A percentile compares a stretch with the other conserved stretches of the same genome.
These are phyloP conservation scores for Solanum verrucosum DNA, from an alignment of 257 asterid species.

Conservation along the genomic window DNA sequence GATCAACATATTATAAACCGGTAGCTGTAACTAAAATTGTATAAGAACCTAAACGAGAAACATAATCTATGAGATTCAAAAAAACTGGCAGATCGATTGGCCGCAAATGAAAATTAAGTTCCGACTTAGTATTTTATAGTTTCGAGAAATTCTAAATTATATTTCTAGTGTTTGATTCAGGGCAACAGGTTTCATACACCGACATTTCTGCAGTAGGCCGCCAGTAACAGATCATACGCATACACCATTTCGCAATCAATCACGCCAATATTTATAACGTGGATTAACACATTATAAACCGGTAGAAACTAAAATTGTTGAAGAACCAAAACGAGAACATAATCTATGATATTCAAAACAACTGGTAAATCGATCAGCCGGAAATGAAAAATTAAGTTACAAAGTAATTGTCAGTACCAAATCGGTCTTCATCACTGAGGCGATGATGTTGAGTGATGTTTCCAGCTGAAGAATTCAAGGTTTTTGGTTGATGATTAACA, in stretches of 20 bases:
- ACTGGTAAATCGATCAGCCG: neutral
- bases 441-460: conserved; percentile 12
- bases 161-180: neutral
- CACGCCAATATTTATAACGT: neutral
- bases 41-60: neutral
- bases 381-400: neutral
- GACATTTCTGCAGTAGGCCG: neutral
- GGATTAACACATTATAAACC: neutral
- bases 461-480: conserved; percentile 2
- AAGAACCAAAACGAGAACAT: neutral
- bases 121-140: neutral
- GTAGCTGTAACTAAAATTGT: neutral
- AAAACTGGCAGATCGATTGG: neutral
- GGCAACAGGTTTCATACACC: neutral
- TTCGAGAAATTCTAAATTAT: neutral
- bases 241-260: neutral
- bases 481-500: conserved; percentile 1
- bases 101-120: neutral
- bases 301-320: neutral
- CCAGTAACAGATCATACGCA: neutral
- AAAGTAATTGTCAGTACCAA: conserved; percentile 15
- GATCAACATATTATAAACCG: neutral
- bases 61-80: neutral
- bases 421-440: conserved; percentile 17
- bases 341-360: neutral